Percentiles rank a stretch among this genome's conserved stretches.
These are phyloP conservation scores for Hyphopichia pseudoburtonii DNA, from an alignment of 1,139 yeast genomes.

Conservation along the genomic window DNA sequence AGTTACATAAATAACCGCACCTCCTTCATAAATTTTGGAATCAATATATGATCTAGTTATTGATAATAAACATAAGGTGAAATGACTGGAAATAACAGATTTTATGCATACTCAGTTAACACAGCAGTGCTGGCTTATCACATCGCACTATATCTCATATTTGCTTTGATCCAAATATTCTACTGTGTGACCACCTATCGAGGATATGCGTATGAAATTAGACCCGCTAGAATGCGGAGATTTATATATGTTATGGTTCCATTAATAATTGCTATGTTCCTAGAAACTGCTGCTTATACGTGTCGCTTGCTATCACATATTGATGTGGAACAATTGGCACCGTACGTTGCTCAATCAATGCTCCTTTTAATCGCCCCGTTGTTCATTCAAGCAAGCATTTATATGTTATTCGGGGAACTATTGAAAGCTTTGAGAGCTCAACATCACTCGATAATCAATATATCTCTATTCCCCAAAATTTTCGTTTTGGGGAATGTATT, in stretches of 20 bases:
- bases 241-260: slow-evolving; percentile 11
- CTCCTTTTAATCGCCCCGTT: slow-evolving; percentile 43
- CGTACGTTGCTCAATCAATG: slow-evolving; percentile 33
- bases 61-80: too few species aligned
- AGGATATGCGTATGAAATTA: too few species aligned
- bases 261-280: slow-evolving; percentile 21
- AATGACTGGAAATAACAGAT: too few species aligned
- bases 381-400: slow-evolving; percentile 43
- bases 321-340: slow-evolving; percentile 15
- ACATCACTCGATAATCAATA: slow-evolving; percentile 25
- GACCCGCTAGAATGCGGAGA: background rate
- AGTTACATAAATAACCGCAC: too few species aligned
- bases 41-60: too few species aligned
- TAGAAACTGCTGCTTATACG: slow-evolving; percentile 34
- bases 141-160: too few species aligned
- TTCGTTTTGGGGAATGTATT: slow-evolving; percentile 46
- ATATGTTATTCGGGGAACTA: slow-evolving; percentile 43
- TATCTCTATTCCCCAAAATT: slow-evolving; percentile 31
- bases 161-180: too few species aligned
- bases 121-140: too few species aligned
- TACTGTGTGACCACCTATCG: too few species aligned
- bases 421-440: slow-evolving; percentile 24
- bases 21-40: too few species aligned
- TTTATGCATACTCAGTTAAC: too few species aligned
- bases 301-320: slow-evolving; percentile 24